phyloP scores from a whole-genome alignment of 2,329 filamentous ascomycete genomes.

The Penicillium concentricum region DNA sequence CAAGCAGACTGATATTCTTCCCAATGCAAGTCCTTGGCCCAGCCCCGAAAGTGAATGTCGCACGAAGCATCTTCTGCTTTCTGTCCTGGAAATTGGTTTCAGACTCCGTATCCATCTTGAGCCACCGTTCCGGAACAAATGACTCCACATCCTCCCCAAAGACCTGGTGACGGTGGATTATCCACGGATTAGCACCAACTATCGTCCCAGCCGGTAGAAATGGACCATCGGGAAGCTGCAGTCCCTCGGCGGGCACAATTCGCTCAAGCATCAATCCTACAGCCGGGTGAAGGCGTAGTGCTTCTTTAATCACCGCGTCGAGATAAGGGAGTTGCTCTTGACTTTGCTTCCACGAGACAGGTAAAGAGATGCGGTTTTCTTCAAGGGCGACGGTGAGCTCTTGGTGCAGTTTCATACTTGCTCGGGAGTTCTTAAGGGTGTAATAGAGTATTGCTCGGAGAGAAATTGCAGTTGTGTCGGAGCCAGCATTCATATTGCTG shows the following conservation, averaged over 20 bases:
- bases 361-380: conserved; percentile 12
- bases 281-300: conserved; percentile 27
- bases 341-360: conserved; percentile 28
- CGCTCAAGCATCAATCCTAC: conserved; percentile 26
- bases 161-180: conserved; percentile 27
- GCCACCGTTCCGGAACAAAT: conserved; percentile 27
- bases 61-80: conserved; percentile 21
- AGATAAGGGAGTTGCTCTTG: conserved; percentile 28
- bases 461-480: conserved; percentile 36
- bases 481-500: conserved; percentile 34
- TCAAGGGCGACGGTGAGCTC: conserved; percentile 43
- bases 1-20: conserved; percentile 54
- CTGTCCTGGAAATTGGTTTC: conserved; percentile 13
- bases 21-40: conserved; percentile 57
- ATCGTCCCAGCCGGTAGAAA: conserved; percentile 29
- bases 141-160: conserved; percentile 23
- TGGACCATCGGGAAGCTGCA: conserved; percentile 21
- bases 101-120: conserved; percentile 15
- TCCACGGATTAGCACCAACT: conserved; percentile 34
- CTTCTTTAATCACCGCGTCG: conserved; percentile 31
- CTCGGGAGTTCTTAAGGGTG: conserved; percentile 25
- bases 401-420: conserved; percentile 46
- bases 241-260: conserved; percentile 22
- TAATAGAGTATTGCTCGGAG: conserved; percentile 36
- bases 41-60: conserved; percentile 49